phyloP scores from a whole-genome alignment of 2,329 filamentous ascomycete species.

The Cyphellophora europaea region DNA sequence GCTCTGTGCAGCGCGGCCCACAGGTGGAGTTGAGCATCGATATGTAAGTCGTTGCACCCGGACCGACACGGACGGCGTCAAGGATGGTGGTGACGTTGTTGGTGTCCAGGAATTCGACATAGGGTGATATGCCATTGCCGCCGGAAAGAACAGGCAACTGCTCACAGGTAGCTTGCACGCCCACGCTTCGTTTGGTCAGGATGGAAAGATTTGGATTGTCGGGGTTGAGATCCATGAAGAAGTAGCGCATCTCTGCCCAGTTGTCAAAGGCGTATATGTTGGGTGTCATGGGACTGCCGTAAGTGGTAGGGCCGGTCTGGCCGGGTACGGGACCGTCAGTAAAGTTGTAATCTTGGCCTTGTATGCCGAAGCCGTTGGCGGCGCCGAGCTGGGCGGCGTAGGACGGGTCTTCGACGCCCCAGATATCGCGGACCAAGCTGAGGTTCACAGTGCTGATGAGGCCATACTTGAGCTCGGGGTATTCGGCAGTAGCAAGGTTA shows the following conservation, averaged over 20 bases:
- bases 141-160: constrained; percentile 6
- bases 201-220: constrained; percentile 7
- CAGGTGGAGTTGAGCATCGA: constrained; percentile 14
- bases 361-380: constrained; percentile 14
- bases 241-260: constrained; percentile 10
- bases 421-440: constrained; percentile 54
- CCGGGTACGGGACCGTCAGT: constrained; percentile 6
- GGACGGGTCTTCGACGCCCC: constrained; percentile 6
- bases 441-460: constrained; percentile 90
- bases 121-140: constrained; percentile 6
- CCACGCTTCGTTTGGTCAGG: constrained; percentile 11
- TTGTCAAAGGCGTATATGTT: constrained; percentile 9
- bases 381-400: constrained; percentile 12
- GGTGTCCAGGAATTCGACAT: constrained; percentile 10
- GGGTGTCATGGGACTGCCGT: constrained; percentile 10
- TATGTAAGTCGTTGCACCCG: constrained; percentile 13
- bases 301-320: constrained; percentile 5
- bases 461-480: constrained; percentile 74
- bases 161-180: constrained; percentile 6
- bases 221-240: constrained; percentile 12
- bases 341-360: constrained; percentile 14
- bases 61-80: constrained; percentile 8
- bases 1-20: constrained; percentile 15
- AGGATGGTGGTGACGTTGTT: constrained; percentile 3
- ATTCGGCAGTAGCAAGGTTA: constrained; percentile 12